Conservation (phyloP, 2,329 filamentous ascomycete genomes). For the Fusarium piperis region DNA sequence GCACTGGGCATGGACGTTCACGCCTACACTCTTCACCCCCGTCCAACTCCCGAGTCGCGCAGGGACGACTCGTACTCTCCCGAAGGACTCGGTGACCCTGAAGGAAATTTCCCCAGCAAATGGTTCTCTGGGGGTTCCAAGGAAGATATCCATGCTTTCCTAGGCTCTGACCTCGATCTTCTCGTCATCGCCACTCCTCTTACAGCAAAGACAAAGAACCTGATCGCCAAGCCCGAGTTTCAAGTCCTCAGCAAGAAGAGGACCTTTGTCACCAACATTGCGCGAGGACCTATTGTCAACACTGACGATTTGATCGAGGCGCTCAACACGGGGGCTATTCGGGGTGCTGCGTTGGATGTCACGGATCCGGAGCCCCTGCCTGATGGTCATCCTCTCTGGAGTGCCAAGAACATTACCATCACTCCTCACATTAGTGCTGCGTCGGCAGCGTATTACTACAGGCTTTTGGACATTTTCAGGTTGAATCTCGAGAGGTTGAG, state of each 20-base stretch:
- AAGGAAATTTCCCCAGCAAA: conserved; percentile 57
- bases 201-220: conserved; percentile 57
- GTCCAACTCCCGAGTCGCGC: conserved; percentile 71
- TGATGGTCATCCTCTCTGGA: conserved; percentile 74
- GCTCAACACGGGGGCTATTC: conserved; percentile 56
- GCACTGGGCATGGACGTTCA: conserved; percentile 78
- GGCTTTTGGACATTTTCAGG: conserved; percentile 55
- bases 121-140: conserved; percentile 61
- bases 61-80: conserved; percentile 74
- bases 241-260: conserved; percentile 55
- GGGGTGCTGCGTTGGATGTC: conserved; percentile 80
- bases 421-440: conserved; percentile 60
- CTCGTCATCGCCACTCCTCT: conserved; percentile 63
- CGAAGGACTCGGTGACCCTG: conserved; percentile 68
- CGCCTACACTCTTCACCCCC: conserved; percentile 77
- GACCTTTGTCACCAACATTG: conserved; percentile 77
- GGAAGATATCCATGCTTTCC: conserved; percentile 59
- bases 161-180: conserved; percentile 61
- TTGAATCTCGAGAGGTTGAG: conserved; percentile 53
- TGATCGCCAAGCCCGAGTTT: conserved; percentile 63
- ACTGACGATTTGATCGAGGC: conserved; percentile 69
- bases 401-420: conserved; percentile 73
- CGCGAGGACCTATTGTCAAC: conserved; percentile 64
- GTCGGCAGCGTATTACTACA: conserved; percentile 52
- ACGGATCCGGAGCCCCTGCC: conserved; percentile 83